Conservation (phyloP, 805 yeast genomes). For the Komagataella pseudopastoris region DNA sequence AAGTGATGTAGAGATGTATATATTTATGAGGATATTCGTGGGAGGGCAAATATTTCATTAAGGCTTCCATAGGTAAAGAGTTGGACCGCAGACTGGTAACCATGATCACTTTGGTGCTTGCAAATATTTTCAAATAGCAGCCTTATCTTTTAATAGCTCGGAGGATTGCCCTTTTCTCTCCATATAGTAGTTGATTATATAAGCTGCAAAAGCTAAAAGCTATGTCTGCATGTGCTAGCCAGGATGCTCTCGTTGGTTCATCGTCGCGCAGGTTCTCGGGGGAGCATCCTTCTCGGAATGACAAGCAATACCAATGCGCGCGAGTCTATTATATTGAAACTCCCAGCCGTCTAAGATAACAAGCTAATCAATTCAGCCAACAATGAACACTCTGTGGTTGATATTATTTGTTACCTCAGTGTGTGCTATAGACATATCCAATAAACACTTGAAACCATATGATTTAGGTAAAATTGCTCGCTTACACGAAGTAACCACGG, state of each 20-base stretch:
- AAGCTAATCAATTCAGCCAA: neutral
- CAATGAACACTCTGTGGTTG: neutral
- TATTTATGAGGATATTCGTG: neutral
- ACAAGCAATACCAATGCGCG: neutral
- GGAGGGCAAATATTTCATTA: neutral
- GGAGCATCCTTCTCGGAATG: neutral
- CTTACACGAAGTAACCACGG: constrained; percentile 23
- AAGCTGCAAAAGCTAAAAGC: no score
- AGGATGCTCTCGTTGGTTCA: neutral
- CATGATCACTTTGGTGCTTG: no score
- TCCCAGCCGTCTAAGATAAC: neutral
- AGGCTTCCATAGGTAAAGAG: no score
- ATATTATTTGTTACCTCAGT: neutral
- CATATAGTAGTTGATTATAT: no score
- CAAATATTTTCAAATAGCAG: no score
- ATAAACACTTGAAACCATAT: constrained; percentile 20
- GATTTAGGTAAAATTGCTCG: constrained; percentile 37
- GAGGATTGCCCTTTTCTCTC: no score
- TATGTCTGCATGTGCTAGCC: neutral
- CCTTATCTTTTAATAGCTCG: no score
- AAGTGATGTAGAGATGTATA: neutral
- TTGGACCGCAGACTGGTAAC: no score
- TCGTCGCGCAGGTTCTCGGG: neutral
- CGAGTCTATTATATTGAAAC: neutral
- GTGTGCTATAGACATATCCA: constrained; percentile 12